These are phyloP conservation scores for Monosporascus sp. DNA, from an alignment of 2,329 filamentous ascomycete species.

Conservation along the genomic window DNA sequence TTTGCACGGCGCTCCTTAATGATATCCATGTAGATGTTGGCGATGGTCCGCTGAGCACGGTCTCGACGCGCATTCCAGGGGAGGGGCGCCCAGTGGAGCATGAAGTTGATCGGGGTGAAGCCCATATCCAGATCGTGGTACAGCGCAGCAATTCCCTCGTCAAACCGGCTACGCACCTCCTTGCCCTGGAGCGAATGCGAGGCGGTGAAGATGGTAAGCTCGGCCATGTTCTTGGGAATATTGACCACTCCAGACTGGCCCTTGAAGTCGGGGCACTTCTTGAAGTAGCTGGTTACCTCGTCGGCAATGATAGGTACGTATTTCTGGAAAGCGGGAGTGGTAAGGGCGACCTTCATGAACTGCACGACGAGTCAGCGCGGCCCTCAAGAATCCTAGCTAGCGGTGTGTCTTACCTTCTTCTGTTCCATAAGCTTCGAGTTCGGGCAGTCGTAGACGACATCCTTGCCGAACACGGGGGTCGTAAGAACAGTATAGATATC, in stretches of 20 bases:
- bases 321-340: constrained; percentile 64
- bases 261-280: constrained; percentile 62
- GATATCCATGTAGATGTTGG: constrained; percentile 76
- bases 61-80: constrained; percentile 85
- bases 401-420: constrained; percentile 64
- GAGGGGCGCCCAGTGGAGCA: constrained; percentile 80
- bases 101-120: constrained; percentile 85
- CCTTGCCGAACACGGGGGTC: constrained; percentile 69
- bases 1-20: constrained; percentile 63
- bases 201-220: constrained; percentile 87
- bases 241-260: constrained; percentile 63
- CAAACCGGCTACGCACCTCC: constrained; percentile 75
- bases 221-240: constrained; percentile 70
- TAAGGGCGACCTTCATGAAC: constrained; percentile 80
- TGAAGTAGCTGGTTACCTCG: constrained; percentile 70
- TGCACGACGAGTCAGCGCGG: constrained; percentile 19
- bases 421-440: constrained; percentile 94
- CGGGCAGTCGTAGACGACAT: constrained; percentile 87
- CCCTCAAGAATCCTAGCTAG: not conserved
- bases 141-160: constrained; percentile 72
- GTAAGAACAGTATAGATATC: constrained; percentile 81
- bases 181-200: constrained; percentile 80
- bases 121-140: constrained; percentile 91
- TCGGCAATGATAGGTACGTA: constrained; percentile 75
- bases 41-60: constrained; percentile 72